These are phyloP conservation scores for Colletotrichum echinochloae DNA, from an alignment of 2,329 filamentous ascomycete species.

Conservation along the genomic window DNA sequence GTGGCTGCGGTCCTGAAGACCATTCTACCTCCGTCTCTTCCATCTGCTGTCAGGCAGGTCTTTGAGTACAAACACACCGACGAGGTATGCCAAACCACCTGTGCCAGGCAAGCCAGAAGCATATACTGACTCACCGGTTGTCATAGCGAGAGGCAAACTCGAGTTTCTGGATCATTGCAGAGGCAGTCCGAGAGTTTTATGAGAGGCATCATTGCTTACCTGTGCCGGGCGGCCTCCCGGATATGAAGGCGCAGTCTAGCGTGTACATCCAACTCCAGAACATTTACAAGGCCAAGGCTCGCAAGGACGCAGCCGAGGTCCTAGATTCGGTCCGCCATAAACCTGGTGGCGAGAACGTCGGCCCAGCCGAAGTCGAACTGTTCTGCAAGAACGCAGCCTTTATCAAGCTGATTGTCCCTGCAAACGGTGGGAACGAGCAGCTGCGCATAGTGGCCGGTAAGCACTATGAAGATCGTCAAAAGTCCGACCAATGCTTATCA, in stretches of 20 bases:
- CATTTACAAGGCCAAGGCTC: conserved; percentile 91
- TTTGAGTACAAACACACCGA: conserved; percentile 73
- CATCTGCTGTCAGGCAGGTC: conserved; percentile 78
- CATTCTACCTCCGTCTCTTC: conserved; percentile 76
- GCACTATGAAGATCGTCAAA: conserved; percentile 45
- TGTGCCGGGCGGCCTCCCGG: conserved; percentile 86
- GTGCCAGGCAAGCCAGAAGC: conserved; percentile 12
- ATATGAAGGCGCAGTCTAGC: conserved; percentile 95
- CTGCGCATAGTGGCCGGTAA: conserved; percentile 68
- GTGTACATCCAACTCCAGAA: conserved; percentile 93
- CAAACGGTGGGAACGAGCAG: conserved; percentile 56
- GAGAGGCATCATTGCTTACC: conserved; percentile 79
- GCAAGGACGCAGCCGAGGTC: conserved; percentile 81
- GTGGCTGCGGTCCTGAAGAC: conserved; percentile 88
- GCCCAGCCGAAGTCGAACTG: conserved; percentile 81
- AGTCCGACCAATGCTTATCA: conserved; percentile 2
- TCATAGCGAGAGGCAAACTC: conserved; percentile 60
- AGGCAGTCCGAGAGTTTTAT: conserved; percentile 83
- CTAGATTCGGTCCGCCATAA: conserved; percentile 69
- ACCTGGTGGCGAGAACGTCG: conserved; percentile 65
- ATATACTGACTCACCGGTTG: conserved; percentile 42
- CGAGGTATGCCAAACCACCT: conserved; percentile 65
- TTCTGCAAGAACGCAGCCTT: conserved; percentile 97
- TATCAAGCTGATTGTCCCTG: conserved; percentile 83
- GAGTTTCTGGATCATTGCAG: conserved; percentile 90